Evolutionary conservation across 371 early-diverging fungal species (phyloP), one percentile per base, ranked within the genome.

Genomic region (Apophysomyces elegans): DNA sequence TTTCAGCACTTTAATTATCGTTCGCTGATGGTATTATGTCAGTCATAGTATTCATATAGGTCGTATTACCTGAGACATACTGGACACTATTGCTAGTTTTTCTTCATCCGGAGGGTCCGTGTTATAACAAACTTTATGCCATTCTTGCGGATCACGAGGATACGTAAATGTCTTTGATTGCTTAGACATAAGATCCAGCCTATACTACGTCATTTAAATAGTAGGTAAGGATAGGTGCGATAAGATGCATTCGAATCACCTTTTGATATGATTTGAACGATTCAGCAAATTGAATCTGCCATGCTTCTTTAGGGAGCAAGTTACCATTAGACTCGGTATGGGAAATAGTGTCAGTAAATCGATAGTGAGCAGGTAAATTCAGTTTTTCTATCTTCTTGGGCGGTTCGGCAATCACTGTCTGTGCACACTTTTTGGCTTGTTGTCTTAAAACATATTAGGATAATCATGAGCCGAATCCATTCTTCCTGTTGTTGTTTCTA

Each of bases 371-470:
- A 0, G 79, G 77, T 38, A 78, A 43, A 5, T 69, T 60, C 0
- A 73, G 37, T 18, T 71, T 63, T 56, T 66, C 60, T 1, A 44
- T 65, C 7, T 44, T 45, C 57, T 66, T 64, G 6, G 82, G 79
- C 0, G 69, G 74, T 44, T 72, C 66, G 12, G 77, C 76, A 44
- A 76, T 67, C 1, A 70, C 61, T 1, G 75, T 75, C 38, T 75
- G 62, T 5, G 72, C 58, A 47, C 69, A 77, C 44, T 68, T 45
- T n/a, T 68, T 71, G 0, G 80, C 74, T 56, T 82, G 80, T 50
- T 75, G 46, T 39, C 80, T 82, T 26, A 26, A 26, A 26, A 26
- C 26, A 26, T 26, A 26, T 56, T 50, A 7, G 37, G 37, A 2
- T n/a, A 18, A 0, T 4, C 16, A 9, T 7, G 37, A 32, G 16